Evolutionary conservation across 148 eudicot species (phyloP).

Genomic region (Pharnaceum exiguum): DNA sequence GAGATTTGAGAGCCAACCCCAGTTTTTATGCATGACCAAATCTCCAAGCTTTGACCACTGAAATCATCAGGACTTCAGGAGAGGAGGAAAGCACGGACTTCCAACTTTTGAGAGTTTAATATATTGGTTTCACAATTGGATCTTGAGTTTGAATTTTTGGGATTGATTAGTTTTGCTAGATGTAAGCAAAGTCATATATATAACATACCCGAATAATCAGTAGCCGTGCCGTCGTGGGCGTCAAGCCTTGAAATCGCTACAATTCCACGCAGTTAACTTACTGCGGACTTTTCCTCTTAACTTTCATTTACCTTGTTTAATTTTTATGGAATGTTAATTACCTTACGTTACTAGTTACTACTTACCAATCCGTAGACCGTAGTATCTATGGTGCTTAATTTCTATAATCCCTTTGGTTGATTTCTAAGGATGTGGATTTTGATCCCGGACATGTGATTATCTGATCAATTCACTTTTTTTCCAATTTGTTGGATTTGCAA

Average conservation of each 20-base stretch:
- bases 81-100: conserved; percentile 12
- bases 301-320: conserved; percentile 13
- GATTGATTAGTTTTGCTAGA: conserved; percentile 19
- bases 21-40: conserved; percentile 12
- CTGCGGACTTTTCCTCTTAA: conserved; percentile 34
- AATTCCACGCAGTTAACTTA: conserved; percentile 31
- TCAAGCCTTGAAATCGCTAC: conserved; percentile 5
- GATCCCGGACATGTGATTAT: no score
- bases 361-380: no score
- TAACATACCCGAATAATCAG: conserved; percentile 16
- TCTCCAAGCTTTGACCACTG: conserved; percentile 26
- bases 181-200: conserved; percentile 9
- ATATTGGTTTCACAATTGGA: background rate
- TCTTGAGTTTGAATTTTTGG: conserved; percentile 14
- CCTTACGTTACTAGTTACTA: no score
- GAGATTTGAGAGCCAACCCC: background rate
- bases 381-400: no score
- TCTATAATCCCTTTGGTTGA: no score
- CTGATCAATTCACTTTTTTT: no score
- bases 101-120: background rate
- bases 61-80: no score
- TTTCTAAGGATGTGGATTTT: no score
- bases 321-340: no score
- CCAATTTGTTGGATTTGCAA: no score
- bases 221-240: conserved; percentile 42